Conservation (phyloP, 129 eudicot genomes). For the Flaveria robusta region DNA sequence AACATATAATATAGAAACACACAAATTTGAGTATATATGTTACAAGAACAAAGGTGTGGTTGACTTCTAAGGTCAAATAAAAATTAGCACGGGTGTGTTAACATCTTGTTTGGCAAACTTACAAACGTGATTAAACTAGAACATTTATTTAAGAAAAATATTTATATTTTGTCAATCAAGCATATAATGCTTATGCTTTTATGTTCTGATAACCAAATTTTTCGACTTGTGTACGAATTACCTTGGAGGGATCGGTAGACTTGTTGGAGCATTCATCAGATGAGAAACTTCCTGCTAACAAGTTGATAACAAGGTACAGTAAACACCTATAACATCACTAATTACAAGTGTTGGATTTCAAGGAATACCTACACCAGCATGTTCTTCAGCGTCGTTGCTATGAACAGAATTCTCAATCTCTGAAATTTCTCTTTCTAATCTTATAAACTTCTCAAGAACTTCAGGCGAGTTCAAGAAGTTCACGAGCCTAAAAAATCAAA, state of each 20-base stretch:
- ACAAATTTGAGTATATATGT: background rate
- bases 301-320: background rate
- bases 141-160: too few species aligned
- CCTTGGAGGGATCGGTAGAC: slow-evolving; percentile 61
- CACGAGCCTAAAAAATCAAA: slow-evolving; percentile 61
- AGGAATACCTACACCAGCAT: slow-evolving; percentile 57
- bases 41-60: slow-evolving; percentile 1
- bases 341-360: slow-evolving; percentile 13
- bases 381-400: slow-evolving; percentile 48
- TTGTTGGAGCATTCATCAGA: slow-evolving; percentile 56
- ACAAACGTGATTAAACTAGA: background rate
- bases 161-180: background rate
- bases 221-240: slow-evolving; percentile 19
- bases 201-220: background rate
- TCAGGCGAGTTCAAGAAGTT: slow-evolving; percentile 93
- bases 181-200: background rate
- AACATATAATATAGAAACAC: slow-evolving; percentile 19
- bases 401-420: slow-evolving; percentile 77
- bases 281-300: slow-evolving; percentile 45
- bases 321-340: slow-evolving; percentile 1
- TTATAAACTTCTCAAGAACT: slow-evolving; percentile 77
- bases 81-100: background rate
- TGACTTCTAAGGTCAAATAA: background rate
- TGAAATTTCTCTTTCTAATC: slow-evolving; percentile 74
- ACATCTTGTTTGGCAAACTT: background rate